Conservation (phyloP, 441 rosid species). For the Syzygium malaccense region DNA sequence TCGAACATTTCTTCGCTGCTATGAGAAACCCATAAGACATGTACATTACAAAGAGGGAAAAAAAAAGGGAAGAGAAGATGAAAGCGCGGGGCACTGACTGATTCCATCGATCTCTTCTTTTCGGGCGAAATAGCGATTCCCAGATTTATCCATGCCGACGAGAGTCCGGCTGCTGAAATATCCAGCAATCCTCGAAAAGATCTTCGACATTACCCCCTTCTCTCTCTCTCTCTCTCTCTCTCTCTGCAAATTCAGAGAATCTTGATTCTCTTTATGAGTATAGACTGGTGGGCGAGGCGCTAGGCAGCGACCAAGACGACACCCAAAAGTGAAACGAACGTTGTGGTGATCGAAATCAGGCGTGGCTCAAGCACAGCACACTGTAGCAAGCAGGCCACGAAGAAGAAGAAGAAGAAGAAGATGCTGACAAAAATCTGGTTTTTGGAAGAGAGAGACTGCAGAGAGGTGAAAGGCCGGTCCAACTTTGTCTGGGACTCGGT, state of each 20-base stretch:
- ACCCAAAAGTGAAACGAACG: not conserved
- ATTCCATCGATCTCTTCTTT: conserved; percentile 76
- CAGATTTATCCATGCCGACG: conserved; percentile 63
- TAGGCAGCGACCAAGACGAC: not conserved
- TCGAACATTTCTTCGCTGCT: not conserved
- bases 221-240: not conserved
- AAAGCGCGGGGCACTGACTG: conserved; percentile 42
- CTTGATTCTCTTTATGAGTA: not conserved
- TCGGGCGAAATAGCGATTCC: conserved; percentile 81
- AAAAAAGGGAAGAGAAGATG: not conserved
- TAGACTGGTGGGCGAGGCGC: not conserved
- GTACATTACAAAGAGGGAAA: not conserved
- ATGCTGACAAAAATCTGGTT: not conserved
- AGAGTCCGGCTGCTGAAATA: conserved; percentile 43
- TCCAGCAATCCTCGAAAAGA: conserved; percentile 60
- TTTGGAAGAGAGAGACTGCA: not conserved
- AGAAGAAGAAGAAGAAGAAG: not conserved
- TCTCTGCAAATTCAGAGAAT: not conserved
- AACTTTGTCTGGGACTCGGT: not conserved
- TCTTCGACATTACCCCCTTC: conserved; percentile 48
- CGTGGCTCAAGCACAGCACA: not conserved
- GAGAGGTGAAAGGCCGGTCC: not conserved
- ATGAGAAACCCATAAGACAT: not conserved
- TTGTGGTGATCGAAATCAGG: not conserved
- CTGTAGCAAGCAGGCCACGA: not conserved